These are phyloP conservation scores for Oryza meridionalis DNA, from an alignment of 176 grass and related monocot genomes.

Conservation along the genomic window DNA sequence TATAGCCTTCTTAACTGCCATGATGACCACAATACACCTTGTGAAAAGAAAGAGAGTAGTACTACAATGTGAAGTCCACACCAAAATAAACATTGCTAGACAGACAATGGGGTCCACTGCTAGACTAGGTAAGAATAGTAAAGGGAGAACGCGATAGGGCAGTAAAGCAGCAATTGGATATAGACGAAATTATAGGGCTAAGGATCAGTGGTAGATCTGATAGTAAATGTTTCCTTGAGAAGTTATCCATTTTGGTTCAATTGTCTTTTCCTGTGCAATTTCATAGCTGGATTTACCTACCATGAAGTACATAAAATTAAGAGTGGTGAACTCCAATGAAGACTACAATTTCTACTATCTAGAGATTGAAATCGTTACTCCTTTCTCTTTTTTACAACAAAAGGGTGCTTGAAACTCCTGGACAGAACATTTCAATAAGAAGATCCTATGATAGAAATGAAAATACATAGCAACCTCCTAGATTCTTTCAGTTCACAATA, in stretches of 20 bases:
- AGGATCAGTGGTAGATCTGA: background rate
- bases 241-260: background rate
- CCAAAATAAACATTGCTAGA: too few species aligned
- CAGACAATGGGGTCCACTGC: background rate
- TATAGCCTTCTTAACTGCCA: too few species aligned
- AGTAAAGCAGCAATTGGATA: background rate
- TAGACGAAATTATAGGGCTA: background rate
- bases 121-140: background rate
- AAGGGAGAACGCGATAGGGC: background rate
- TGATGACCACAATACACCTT: too few species aligned
- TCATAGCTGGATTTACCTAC: background rate
- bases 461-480: background rate
- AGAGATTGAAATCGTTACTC: background rate
- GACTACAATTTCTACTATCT: too few species aligned
- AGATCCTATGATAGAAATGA: conserved; percentile 16
- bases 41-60: too few species aligned
- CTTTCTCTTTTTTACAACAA: background rate
- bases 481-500: conserved; percentile 24
- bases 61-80: too few species aligned
- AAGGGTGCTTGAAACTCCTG: background rate
- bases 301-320: background rate
- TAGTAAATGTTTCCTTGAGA: background rate
- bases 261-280: background rate
- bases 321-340: background rate
- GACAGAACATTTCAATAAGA: conserved; percentile 11